Conservation (phyloP, 116 monocot genomes). For the Trichopus zeylanicus region DNA sequence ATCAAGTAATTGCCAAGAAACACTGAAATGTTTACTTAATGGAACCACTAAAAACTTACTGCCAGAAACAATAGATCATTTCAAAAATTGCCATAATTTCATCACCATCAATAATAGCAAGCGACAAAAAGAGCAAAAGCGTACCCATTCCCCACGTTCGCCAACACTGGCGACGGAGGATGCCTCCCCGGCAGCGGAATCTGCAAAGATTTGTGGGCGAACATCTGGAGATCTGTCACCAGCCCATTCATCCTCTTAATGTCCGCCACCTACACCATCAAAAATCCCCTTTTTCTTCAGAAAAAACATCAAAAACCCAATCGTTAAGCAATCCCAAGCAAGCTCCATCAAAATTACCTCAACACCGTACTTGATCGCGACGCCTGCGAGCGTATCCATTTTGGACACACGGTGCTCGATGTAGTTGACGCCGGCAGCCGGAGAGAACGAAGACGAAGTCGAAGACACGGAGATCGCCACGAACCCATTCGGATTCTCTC, state of each 20-base stretch:
- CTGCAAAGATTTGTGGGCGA: conserved; percentile 62
- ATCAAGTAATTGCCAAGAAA: too few species aligned
- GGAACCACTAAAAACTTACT: too few species aligned
- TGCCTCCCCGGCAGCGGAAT: conserved; percentile 73
- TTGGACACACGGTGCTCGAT: conserved; percentile 73
- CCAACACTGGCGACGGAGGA: conserved; percentile 35
- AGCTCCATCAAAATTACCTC: conserved; percentile 38
- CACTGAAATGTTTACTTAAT: too few species aligned
- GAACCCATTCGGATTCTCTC: not conserved
- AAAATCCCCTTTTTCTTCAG: not conserved
- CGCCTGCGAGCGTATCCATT: conserved; percentile 79
- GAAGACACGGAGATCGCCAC: conserved; percentile 2
- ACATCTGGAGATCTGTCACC: conserved; percentile 90
- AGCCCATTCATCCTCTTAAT: conserved; percentile 80
- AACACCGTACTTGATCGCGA: conserved; percentile 90
- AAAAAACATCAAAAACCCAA: too few species aligned
- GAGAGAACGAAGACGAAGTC: conserved; percentile 17
- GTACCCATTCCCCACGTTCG: conserved; percentile 49
- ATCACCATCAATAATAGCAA: not conserved
- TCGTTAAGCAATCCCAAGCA: not conserved
- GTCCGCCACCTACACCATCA: conserved; percentile 54
- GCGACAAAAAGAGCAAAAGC: not conserved
- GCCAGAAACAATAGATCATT: too few species aligned
- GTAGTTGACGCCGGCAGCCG: conserved; percentile 11
- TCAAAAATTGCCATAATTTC: not conserved